These are phyloP conservation scores for Starmerella sirachaensis DNA, from an alignment of 805 yeast species.

Conservation along the genomic window DNA sequence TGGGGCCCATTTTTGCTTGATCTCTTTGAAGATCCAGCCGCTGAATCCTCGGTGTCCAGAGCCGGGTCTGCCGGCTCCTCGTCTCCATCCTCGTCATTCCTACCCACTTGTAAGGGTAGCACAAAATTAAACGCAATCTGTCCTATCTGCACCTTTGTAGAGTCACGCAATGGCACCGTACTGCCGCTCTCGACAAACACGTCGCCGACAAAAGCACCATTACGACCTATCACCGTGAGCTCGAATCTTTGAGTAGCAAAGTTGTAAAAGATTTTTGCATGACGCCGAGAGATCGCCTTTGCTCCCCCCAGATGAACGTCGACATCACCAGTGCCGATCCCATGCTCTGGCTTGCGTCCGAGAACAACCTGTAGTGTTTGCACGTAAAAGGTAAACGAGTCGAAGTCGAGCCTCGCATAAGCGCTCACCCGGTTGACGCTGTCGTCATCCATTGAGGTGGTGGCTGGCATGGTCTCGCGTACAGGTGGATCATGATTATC, in stretches of 20 bases:
- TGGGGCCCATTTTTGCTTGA: no score
- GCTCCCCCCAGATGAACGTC: slow-evolving; percentile 89
- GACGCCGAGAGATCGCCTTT: slow-evolving; percentile 85
- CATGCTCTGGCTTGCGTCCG: slow-evolving; percentile 78
- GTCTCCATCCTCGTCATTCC: slow-evolving; percentile 15
- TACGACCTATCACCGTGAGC: slow-evolving; percentile 79
- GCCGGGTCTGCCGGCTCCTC: slow-evolving; percentile 12
- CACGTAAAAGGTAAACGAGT: slow-evolving; percentile 84
- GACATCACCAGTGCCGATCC: slow-evolving; percentile 39
- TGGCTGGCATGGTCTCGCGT: slow-evolving; percentile 12
- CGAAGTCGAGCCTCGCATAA: slow-evolving; percentile 62
- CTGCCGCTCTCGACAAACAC: slow-evolving; percentile 78
- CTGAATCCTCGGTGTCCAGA: background rate
- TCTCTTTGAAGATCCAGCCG: no score
- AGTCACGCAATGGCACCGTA: slow-evolving; percentile 76
- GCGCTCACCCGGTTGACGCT: slow-evolving; percentile 30
- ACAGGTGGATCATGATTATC: no score
- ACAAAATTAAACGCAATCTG: slow-evolving; percentile 82
- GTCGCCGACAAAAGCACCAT: slow-evolving; percentile 95
- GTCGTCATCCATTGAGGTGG: slow-evolving; percentile 15
- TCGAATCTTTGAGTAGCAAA: slow-evolving; percentile 94
- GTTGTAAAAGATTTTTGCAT: slow-evolving; percentile 91
- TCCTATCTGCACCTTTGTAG: slow-evolving; percentile 72
- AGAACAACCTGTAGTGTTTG: slow-evolving; percentile 89
- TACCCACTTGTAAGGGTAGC: slow-evolving; percentile 60